Evolutionary conservation across 768 basidiomycete species (phyloP).

Genomic region (Agrocybe chaxingu): DNA sequence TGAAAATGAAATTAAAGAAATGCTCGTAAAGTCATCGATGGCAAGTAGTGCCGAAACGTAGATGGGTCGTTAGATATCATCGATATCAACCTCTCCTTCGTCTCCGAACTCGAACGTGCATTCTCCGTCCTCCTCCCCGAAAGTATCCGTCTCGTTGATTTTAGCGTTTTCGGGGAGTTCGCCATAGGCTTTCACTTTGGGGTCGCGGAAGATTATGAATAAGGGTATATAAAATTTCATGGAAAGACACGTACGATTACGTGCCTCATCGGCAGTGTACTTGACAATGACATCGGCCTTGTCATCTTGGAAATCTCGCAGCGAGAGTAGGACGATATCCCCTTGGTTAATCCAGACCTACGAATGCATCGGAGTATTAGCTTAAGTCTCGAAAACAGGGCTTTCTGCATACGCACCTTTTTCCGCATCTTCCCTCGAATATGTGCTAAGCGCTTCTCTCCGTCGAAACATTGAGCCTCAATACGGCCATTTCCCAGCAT

Average conservation of each 20-base stretch:
- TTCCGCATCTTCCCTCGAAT: slow-evolving; percentile 99
- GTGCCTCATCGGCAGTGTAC: slow-evolving; percentile 94
- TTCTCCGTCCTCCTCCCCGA: slow-evolving; percentile 88
- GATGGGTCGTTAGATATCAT: slow-evolving; percentile 64
- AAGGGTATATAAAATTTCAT: too few species aligned
- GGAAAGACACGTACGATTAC: slow-evolving; percentile 51
- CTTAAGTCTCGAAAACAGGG: background rate
- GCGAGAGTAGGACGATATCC: slow-evolving; percentile 90
- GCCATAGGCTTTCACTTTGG: slow-evolving; percentile 89
- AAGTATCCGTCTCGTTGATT: slow-evolving; percentile 95
- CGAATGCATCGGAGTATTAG: slow-evolving; percentile 4
- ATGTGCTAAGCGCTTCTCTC: slow-evolving; percentile 95
- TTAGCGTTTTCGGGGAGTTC: slow-evolving; percentile 95
- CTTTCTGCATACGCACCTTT: slow-evolving; percentile 60
- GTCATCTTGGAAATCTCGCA: slow-evolving; percentile 98
- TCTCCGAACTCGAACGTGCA: slow-evolving; percentile 90
- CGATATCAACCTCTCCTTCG: slow-evolving; percentile 85
- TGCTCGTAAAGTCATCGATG: slow-evolving; percentile 13
- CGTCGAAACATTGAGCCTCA: slow-evolving; percentile 97
- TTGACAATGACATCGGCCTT: slow-evolving; percentile 99
- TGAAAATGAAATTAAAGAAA: slow-evolving; percentile 16
- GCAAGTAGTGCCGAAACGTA: slow-evolving; percentile 9
- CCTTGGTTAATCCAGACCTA: slow-evolving; percentile 99
- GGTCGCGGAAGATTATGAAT: too few species aligned
- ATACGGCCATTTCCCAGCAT: slow-evolving; percentile 98